Evolutionary conservation across 2,329 filamentous ascomycete genomes (phyloP).

Genomic region (Sporothrix brunneoviolacea): DNA sequence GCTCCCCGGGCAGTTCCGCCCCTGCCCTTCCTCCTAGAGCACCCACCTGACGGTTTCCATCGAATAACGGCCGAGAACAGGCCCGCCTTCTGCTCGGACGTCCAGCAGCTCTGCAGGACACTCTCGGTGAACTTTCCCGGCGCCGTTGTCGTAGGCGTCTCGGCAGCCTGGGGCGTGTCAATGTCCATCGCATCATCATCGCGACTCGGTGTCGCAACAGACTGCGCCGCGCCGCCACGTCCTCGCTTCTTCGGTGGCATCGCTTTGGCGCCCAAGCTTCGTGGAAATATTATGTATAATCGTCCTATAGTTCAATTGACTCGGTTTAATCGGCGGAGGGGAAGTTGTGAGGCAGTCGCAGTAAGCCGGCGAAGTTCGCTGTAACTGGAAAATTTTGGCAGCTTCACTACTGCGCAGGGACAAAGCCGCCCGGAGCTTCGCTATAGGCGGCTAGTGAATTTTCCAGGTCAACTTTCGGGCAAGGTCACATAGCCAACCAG

Average conservation of each 20-base stretch:
- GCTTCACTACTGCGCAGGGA: background rate
- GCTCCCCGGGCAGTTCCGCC: too few species aligned
- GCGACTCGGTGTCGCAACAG: slow-evolving; percentile 34
- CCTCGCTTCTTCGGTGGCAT: slow-evolving; percentile 64
- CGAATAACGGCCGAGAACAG: slow-evolving; percentile 87
- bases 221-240: slow-evolving; percentile 39
- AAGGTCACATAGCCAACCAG: too few species aligned
- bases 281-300: background rate
- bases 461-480: background rate
- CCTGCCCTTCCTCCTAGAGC: background rate
- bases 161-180: slow-evolving; percentile 49
- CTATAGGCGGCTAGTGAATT: background rate
- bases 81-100: slow-evolving; percentile 88
- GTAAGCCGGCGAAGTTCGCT: too few species aligned
- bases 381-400: background rate
- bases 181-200: slow-evolving; percentile 57
- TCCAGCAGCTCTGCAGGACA: slow-evolving; percentile 69
- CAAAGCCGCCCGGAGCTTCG: background rate
- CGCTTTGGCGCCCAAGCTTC: background rate
- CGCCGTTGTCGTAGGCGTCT: slow-evolving; percentile 35
- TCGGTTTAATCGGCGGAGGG: background rate
- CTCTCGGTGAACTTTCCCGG: slow-evolving; percentile 8
- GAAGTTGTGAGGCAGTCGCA: too few species aligned
- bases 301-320: background rate
- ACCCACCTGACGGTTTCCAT: slow-evolving; percentile 86